Evolutionary conservation across 805 yeast genomes (phyloP), one percentile per base, ranked within the genome.

Genomic region (Metschnikowia cubensis): DNA sequence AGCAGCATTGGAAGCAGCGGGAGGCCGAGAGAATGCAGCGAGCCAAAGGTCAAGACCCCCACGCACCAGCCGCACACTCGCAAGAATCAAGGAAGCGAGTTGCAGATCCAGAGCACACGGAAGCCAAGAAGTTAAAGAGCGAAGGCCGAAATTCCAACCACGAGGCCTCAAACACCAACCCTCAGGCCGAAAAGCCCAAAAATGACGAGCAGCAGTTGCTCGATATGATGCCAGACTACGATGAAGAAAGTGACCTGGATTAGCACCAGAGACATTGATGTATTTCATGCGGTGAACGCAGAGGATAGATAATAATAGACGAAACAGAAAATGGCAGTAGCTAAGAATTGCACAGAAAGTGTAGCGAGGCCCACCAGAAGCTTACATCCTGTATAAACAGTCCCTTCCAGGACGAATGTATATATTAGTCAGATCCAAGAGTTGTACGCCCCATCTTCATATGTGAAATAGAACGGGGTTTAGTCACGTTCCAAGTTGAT

Each of bases 401-500:
- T 25, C 29, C 29, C 1, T 25, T 25, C 29, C 10, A 7, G 29
- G 29, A 22, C 29, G n/a, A n/a, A 25, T 25, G 3, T 25, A 25
- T 25, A 10, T 7, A 22, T 22, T 22, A 22, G 29, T 22, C 29
- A 22, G 25, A 6, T 21, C 8, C 25, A 21, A 21, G 25, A 21
- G 8, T 21, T 21, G 6, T 21, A 21, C 25, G 8, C 10, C 29
- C 8, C 29, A 25, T 14, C 18, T 33, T n/a, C n/a, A n/a, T n/a
- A n/a, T n/a, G n/a, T n/a, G n/a, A n/a, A n/a, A n/a, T n/a, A n/a
- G n/a, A n/a, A n/a, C n/a, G n/a, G n/a, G n/a, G n/a, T n/a, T n/a
- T 33, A 42, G 31, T 42, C 45, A 42, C 83, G 73, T 64, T 92
- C 99, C 43, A 92, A 71, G 64, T 91, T 91, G 63, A 92, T 94